Evolutionary conservation across 805 yeast genomes (phyloP).

Genomic region (Schizosaccharomyces cryophilus): DNA sequence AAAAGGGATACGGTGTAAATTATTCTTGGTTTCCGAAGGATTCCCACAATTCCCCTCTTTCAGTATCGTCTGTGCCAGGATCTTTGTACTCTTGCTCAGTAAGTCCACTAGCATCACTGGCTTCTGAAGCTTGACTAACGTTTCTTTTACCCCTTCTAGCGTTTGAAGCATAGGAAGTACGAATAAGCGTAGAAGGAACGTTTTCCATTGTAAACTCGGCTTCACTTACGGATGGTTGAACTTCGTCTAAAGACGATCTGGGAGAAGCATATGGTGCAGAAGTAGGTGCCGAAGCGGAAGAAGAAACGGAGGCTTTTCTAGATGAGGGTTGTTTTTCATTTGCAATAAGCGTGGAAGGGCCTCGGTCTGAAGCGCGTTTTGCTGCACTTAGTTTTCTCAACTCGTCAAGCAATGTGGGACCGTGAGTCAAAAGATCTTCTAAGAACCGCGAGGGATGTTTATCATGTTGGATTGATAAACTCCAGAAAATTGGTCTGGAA

Average conservation of each 20-base stretch:
- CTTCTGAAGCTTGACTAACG: neutral
- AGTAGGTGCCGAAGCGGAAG: neutral
- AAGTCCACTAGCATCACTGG: neutral
- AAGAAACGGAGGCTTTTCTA: neutral
- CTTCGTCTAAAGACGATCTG: neutral
- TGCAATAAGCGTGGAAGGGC: neutral
- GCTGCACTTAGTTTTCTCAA: neutral
- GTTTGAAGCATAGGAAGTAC: neutral
- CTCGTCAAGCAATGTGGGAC: neutral
- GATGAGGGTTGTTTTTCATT: neutral
- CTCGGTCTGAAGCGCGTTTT: neutral
- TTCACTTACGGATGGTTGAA: neutral
- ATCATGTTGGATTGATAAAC: neutral
- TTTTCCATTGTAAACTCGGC: neutral
- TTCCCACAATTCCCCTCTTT: no score
- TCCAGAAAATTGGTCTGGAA: neutral
- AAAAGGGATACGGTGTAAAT: no score
- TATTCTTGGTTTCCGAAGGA: no score
- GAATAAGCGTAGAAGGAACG: neutral
- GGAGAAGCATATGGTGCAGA: neutral
- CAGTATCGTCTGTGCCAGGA: no score
- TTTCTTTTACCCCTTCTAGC: neutral
- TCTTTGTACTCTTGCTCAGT: neutral
- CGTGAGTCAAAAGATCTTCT: neutral
- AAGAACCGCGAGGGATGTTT: neutral